Base-by-base conservation (phyloP, 495 filamentous ascomycete genomes). In the Glutinoglossum americanum region DNA sequence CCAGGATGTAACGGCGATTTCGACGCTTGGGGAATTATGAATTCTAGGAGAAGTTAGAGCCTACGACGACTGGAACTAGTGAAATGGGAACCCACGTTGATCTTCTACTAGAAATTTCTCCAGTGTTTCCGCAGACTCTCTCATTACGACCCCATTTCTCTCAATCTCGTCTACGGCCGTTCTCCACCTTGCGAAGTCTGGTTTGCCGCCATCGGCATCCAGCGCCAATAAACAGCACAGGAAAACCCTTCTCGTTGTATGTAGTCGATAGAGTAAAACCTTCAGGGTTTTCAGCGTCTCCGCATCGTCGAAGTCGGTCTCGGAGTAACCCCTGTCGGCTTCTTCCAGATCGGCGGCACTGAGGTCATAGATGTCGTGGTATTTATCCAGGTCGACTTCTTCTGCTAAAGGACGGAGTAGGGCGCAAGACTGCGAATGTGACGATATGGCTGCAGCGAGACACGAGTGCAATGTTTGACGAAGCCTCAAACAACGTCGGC, bases 281-380 rank as follows among this genome's bases (percentile, higher is more conserved):
- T 89, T 89, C 10, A 97, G 75, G 26, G 77, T 76, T 49, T 83
- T 85, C 17, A 98, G 68, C 4, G 86, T 87, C 64, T 94, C 87
- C 21, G 75, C 66, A 58, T 90, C 83, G 35, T 94, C 83, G 60
- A 78, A 73, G 32, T 83, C 77, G 33, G 70, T 67, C 30, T 83
- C 77, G 0, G 74, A 68, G 48, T 82, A 78, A 2, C 78, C 78
- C 25, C 75, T 66, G 57, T 80, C 72, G 3, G 82, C 79, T 57
- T 85, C 83, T 51, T 75, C 73, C 15, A 89, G 74, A 62, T 97
- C 89, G 33, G 79, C 78, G 51, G 82, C 74, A 56, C 78, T 86
- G 59, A 97, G 82, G 63, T 97, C 89, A 62, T 95, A 95, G 37
- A 95, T 83, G 63, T 94, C 89, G 59, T 85, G 81, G 65, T 89